Evolutionary conservation across 352 stramenopile genomes (phyloP), one percentile per base, ranked within the genome.

Genomic region (Pythium biforme): DNA sequence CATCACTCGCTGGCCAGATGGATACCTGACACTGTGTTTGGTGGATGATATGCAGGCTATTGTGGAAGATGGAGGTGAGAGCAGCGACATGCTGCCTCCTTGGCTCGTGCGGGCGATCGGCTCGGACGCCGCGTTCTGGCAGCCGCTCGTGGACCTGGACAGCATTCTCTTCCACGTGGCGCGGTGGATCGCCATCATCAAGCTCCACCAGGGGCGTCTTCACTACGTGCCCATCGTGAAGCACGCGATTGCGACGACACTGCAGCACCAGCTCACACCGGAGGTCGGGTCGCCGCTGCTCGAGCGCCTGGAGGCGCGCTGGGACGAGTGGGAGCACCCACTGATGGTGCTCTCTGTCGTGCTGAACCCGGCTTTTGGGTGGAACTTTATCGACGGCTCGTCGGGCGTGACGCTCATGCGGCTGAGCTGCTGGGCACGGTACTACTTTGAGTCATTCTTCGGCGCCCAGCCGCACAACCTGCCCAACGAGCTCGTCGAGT

Each of bases 371-470:
- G 63, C 63, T 3, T 66, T 65, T 49, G 63, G 63, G 3, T 70
- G 63, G 63, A 41, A 50, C 0, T 49, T 40, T 34, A 62, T 70
- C 29, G 52, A 70, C 45, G 55, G 10, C n/a, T 46, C 63, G 27
- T 69, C 55, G 17, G 55, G 56, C 27, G 63, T 55, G 31, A 70
- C 63, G 25, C 43, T 70, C 15, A 70, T 66, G 57, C 63, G 63
- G 3, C 33, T 70, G 22, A 57, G 50, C 23, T 70, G 63, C 52
- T 70, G 63, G 63, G 63, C 63, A 17, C 50, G 63, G 17, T 70
- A 70, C 57, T 70, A 70, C 45, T 70, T 55, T 27, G 52, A 70
- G 46, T 61, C 56, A 50, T 70, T 62, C 23, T 70, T 70, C 29
- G 46, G 52, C 17, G 43, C 52, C 7, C 39, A 62, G 45, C 56